phyloP scores from a whole-genome alignment of 805 yeast species.

The Allodekkera sacchari region DNA sequence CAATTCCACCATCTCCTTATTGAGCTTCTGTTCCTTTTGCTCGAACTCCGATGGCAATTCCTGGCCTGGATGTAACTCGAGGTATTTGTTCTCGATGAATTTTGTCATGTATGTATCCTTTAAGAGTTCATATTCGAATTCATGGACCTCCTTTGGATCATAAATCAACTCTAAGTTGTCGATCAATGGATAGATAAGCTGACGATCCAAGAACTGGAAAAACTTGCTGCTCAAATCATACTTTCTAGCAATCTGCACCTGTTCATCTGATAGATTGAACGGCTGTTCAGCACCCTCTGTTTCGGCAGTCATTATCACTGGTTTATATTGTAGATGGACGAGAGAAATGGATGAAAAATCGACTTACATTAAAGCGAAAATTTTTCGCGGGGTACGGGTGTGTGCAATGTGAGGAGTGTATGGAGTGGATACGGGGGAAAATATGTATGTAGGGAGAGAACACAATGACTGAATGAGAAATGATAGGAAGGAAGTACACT shows the following conservation, averaged over 20 bases:
- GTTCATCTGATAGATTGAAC: constrained; percentile 7
- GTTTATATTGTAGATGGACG: too few relatives aligned
- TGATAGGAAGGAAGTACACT: too few relatives aligned
- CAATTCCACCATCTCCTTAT: constrained; percentile 28
- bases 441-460: too few relatives aligned
- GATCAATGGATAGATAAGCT: constrained; percentile 36
- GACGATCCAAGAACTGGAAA: constrained; percentile 54
- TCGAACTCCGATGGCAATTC: constrained; percentile 33
- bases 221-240: constrained; percentile 48
- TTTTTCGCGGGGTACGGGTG: too few relatives aligned
- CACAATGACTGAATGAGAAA: too few relatives aligned
- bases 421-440: too few relatives aligned
- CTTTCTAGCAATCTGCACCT: constrained; percentile 34
- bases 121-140: constrained; percentile 43
- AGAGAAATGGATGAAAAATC: too few relatives aligned
- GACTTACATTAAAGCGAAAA: too few relatives aligned
- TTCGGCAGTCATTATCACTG: background rate
- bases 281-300: too few relatives aligned
- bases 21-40: constrained; percentile 32
- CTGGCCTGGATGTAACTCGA: constrained; percentile 30
- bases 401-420: too few relatives aligned
- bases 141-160: constrained; percentile 34
- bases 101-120: constrained; percentile 51
- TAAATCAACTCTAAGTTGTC: constrained; percentile 12
- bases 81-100: constrained; percentile 38